phyloP scores from a whole-genome alignment of 1,139 yeast species.

The Kurtzmaniella quercitrusa region DNA sequence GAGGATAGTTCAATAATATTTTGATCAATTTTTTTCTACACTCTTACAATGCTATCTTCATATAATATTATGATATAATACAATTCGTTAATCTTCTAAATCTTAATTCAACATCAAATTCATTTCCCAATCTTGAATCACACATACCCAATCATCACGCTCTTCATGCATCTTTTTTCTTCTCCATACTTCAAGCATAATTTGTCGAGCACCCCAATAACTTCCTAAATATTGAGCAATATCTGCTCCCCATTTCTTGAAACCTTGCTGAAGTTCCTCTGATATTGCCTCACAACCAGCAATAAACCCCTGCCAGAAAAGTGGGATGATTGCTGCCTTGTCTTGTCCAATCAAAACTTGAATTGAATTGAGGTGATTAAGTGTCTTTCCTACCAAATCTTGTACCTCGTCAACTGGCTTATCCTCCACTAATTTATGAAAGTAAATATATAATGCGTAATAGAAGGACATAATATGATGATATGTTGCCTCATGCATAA shows the following conservation, averaged over 20 bases:
- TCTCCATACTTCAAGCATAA: constrained; percentile 85
- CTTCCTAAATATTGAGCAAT: constrained; percentile 75
- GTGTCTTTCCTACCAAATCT: constrained; percentile 55
- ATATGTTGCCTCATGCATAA: constrained; percentile 70
- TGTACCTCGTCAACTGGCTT: constrained; percentile 52
- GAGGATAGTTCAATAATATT: no score
- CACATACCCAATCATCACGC: constrained; percentile 74
- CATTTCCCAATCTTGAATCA: constrained; percentile 80
- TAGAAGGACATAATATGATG: constrained; percentile 82
- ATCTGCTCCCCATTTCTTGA: constrained; percentile 77
- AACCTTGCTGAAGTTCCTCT: constrained; percentile 56
- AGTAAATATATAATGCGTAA: constrained; percentile 71
- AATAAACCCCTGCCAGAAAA: constrained; percentile 86
- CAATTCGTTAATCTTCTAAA: no score
- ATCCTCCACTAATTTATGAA: constrained; percentile 60
- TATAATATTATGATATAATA: background rate
- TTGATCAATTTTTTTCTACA: no score
- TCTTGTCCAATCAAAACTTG: constrained; percentile 53
- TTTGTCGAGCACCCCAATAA: constrained; percentile 82
- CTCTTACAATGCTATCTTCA: background rate
- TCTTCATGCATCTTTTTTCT: constrained; percentile 57
- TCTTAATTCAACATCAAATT: constrained; percentile 63
- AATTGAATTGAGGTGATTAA: constrained; percentile 62
- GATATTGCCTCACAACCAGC: constrained; percentile 82
- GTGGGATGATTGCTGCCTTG: constrained; percentile 63